A percentile compares a stretch with the other conserved stretches of the same genome.
phyloP scores from a whole-genome alignment of 2,329 filamentous ascomycete genomes.

The Aspergillus spinulosporus region DNA sequence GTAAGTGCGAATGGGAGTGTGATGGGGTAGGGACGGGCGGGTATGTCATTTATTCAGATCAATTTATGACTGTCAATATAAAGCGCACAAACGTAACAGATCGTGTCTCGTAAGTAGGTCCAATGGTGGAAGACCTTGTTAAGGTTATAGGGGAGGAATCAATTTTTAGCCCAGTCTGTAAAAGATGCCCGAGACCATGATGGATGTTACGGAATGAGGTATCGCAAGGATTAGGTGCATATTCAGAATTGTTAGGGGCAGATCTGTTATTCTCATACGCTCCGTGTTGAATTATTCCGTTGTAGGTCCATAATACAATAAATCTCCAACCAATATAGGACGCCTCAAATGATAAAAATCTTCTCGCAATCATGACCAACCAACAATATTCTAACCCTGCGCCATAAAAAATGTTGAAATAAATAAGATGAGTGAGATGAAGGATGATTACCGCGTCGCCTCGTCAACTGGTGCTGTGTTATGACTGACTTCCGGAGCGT shows the following conservation, averaged over 20 bases:
- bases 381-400: constrained; percentile 12
- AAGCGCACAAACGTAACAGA: too few species aligned
- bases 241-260: too few species aligned
- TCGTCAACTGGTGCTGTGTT: constrained; percentile 30
- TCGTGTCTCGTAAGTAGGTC: too few species aligned
- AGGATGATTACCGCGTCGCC: constrained; percentile 27
- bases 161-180: too few species aligned
- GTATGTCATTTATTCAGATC: too few species aligned
- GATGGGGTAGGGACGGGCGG: neutral
- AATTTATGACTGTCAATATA: too few species aligned
- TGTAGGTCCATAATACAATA: constrained; percentile 1
- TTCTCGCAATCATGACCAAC: neutral
- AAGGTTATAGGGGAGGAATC: too few species aligned
- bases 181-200: too few species aligned
- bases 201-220: too few species aligned
- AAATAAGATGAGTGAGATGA: neutral
- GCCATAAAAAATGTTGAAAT: constrained; percentile 15
- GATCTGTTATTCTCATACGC: neutral
- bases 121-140: too few species aligned
- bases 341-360: constrained; percentile 4
- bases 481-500: constrained; percentile 28
- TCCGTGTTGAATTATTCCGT: neutral
- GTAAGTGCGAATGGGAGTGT: neutral
- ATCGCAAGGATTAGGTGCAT: too few species aligned
- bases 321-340: constrained; percentile 2